A percentile compares a stretch with the other conserved stretches of the same genome.
These are phyloP conservation scores for Talaromyces verruculosus DNA, from an alignment of 2,329 filamentous ascomycete species.

Conservation along the genomic window DNA sequence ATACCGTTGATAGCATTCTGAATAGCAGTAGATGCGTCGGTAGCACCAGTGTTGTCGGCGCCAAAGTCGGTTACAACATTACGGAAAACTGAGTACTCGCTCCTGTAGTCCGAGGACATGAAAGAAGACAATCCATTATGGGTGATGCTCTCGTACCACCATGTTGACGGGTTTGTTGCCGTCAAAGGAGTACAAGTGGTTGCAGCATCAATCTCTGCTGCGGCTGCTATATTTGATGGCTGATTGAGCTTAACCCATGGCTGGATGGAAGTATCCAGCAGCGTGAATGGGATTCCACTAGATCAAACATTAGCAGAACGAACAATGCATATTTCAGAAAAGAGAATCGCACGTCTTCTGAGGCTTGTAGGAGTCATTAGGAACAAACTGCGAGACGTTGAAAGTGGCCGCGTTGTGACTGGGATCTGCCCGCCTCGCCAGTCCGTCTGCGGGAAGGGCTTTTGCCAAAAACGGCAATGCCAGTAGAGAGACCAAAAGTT, in stretches of 20 bases:
- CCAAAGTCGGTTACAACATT: conserved; percentile 38
- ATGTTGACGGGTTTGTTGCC: conserved; percentile 8
- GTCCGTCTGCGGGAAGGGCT: conserved; percentile 7
- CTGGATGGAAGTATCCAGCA: conserved; percentile 24
- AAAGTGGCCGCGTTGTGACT: neutral
- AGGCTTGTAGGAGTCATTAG: conserved; percentile 18
- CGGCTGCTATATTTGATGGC: conserved; percentile 1
- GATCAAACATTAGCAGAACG: neutral
- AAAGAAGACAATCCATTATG: conserved; percentile 34
- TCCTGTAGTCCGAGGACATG: conserved; percentile 27
- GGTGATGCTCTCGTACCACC: conserved; percentile 32
- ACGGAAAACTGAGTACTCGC: conserved; percentile 37
- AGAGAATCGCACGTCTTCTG: conserved; percentile 9
- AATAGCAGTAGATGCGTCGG: conserved; percentile 32
- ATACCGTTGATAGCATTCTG: conserved; percentile 34
- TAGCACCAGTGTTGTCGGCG: conserved; percentile 36
- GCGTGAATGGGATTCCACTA: conserved; percentile 27
- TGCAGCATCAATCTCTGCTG: conserved; percentile 1
- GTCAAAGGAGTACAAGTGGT: conserved; percentile 20
- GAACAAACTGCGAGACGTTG: conserved; percentile 15
- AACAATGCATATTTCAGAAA: neutral
- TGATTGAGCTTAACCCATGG: conserved; percentile 24
- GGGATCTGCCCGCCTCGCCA: conserved; percentile 4
- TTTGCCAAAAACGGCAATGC: conserved; percentile 18
- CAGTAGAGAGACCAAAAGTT: conserved; percentile 15